These are phyloP conservation scores for Tricholoma sp. DNA, from an alignment of 768 basidiomycete species.

Conservation along the genomic window DNA sequence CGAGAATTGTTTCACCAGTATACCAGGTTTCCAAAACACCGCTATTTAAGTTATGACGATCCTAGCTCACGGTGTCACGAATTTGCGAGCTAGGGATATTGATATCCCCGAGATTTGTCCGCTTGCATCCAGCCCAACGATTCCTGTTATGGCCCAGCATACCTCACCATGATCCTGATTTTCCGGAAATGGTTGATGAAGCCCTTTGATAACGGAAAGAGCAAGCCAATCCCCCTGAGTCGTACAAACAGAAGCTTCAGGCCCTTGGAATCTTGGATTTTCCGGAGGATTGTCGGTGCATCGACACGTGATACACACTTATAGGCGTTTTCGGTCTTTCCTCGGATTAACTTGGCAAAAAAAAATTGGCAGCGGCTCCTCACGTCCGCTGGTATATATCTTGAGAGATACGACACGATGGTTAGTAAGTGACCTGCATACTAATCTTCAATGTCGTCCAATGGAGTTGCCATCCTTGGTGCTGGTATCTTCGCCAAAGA, in stretches of 20 bases:
- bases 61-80: constrained; percentile 33
- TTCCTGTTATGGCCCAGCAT: constrained; percentile 18
- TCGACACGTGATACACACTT: constrained; percentile 12
- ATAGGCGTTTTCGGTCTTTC: constrained; percentile 3
- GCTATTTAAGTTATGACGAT: constrained; percentile 34
- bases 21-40: constrained; percentile 20
- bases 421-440: neutral
- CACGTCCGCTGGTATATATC: too few relatives aligned
- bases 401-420: too few relatives aligned
- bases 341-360: neutral
- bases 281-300: constrained; percentile 22
- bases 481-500: constrained; percentile 76
- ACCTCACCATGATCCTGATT: neutral
- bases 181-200: constrained; percentile 21
- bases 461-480: constrained; percentile 72
- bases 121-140: constrained; percentile 12
- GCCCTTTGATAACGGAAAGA: constrained; percentile 23
- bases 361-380: too few relatives aligned
- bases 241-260: too few relatives aligned
- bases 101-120: constrained; percentile 45
- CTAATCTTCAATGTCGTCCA: constrained; percentile 30
- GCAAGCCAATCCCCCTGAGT: neutral
- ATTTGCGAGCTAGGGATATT: constrained; percentile 32
- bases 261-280: neutral
- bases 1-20: constrained; percentile 21